These are phyloP conservation scores for Diatrype stigma DNA, from an alignment of 2,329 filamentous ascomycete species.

Conservation along the genomic window DNA sequence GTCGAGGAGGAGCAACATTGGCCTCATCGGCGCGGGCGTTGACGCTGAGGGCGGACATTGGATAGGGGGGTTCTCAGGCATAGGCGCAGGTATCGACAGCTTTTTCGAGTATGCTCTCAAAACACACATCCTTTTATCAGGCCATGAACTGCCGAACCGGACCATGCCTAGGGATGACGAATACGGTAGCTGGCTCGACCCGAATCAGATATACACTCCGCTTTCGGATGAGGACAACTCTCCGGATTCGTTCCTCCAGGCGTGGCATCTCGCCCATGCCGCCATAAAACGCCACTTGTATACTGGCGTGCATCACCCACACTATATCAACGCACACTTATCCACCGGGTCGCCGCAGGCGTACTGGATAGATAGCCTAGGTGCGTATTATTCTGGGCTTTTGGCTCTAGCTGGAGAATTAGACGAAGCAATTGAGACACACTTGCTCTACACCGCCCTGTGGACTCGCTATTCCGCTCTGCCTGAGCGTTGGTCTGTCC, in stretches of 20 bases:
- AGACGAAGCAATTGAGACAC: constrained; percentile 85
- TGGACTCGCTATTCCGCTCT: constrained; percentile 95
- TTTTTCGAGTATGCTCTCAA: constrained; percentile 99
- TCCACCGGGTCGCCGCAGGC: constrained; percentile 82
- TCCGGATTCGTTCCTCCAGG: constrained; percentile 71
- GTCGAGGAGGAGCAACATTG: constrained; percentile 78
- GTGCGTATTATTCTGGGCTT: constrained; percentile 90
- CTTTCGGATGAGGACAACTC: constrained; percentile 64
- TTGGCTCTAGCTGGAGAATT: constrained; percentile 82
- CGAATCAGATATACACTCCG: constrained; percentile 58
- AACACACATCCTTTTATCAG: constrained; percentile 84
- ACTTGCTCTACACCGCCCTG: constrained; percentile 84
- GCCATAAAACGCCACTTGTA: constrained; percentile 92
- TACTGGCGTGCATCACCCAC: constrained; percentile 78
- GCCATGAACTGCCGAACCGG: constrained; percentile 57
- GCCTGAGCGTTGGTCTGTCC: constrained; percentile 89
- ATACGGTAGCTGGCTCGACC: constrained; percentile 50
- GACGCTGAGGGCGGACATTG: constrained; percentile 88
- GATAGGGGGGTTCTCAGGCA: constrained; percentile 85
- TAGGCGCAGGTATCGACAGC: constrained; percentile 94
- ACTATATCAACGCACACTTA: constrained; percentile 88
- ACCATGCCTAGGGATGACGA: constrained; percentile 36
- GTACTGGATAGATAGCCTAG: constrained; percentile 94
- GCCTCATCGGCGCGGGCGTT: constrained; percentile 84
- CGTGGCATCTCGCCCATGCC: constrained; percentile 81